phyloP scores from a whole-genome alignment of 2,329 filamentous ascomycete species.

The Xylariales sp. region DNA sequence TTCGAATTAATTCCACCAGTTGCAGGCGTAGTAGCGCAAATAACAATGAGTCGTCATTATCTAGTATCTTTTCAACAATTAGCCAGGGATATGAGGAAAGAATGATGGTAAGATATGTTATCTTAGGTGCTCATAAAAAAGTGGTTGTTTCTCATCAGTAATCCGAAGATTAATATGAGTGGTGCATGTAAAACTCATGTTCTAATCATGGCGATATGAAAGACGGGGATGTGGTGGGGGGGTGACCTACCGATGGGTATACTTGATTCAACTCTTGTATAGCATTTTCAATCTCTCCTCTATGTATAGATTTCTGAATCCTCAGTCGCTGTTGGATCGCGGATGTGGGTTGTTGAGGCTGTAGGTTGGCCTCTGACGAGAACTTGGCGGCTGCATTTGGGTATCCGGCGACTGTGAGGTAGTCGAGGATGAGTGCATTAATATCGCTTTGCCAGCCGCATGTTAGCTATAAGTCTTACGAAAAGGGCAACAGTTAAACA shows the following conservation, averaged over 20 bases:
- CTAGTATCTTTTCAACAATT: conserved; percentile 75
- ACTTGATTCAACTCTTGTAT: conserved; percentile 90
- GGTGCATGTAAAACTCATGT: conserved; percentile 94
- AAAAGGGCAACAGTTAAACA: conserved; percentile 19
- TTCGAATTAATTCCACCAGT: conserved; percentile 90
- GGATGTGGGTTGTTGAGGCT: conserved; percentile 75
- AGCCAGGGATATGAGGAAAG: conserved; percentile 24
- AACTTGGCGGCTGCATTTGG: conserved; percentile 93
- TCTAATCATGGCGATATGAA: conserved; percentile 83
- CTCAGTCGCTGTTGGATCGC: conserved; percentile 82
- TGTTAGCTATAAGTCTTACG: conserved; percentile 34
- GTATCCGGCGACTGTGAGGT: conserved; percentile 95
- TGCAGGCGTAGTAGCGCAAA: conserved; percentile 92
- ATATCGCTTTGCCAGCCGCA: conserved; percentile 75
- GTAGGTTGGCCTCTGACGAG: conserved; percentile 90
- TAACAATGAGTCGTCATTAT: conserved; percentile 83
- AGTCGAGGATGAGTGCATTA: conserved; percentile 95
- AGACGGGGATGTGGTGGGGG: conserved; percentile 4
- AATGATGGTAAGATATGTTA: not conserved
- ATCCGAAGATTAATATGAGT: conserved; percentile 91
- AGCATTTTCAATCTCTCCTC: conserved; percentile 85
- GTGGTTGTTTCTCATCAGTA: conserved; percentile 90
- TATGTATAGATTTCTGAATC: conserved; percentile 87
- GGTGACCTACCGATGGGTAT: conserved; percentile 82
- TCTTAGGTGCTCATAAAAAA: conserved; percentile 72